These are phyloP conservation scores for Allium fistulosum DNA, from an alignment of 106 monocot genomes.

Conservation along the genomic window DNA sequence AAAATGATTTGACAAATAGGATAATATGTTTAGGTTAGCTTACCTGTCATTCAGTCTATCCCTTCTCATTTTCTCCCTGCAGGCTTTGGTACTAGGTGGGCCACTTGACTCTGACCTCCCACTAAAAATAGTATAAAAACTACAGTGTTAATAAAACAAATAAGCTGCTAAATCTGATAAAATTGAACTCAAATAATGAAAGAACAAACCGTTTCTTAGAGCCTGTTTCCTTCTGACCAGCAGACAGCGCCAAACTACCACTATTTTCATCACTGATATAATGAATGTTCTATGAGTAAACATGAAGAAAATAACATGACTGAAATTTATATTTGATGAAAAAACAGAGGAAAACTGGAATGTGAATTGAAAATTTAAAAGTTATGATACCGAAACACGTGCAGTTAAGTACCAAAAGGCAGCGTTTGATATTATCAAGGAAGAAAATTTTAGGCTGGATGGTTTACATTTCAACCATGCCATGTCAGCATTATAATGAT, in stretches of 20 bases:
- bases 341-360: too few species aligned
- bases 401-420: too few species aligned
- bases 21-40: background rate
- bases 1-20: background rate
- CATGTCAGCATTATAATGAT: too few species aligned
- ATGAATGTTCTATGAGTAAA: too few species aligned
- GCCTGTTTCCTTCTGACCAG: slow-evolving; percentile 25
- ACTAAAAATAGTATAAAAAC: slow-evolving; percentile 22
- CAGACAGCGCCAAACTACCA: slow-evolving; percentile 29
- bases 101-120: slow-evolving; percentile 39
- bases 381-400: too few species aligned
- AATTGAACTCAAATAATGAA: background rate
- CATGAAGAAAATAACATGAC: too few species aligned
- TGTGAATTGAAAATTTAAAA: too few species aligned
- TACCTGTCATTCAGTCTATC: slow-evolving; percentile 80
- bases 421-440: too few species aligned
- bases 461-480: too few species aligned
- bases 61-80: slow-evolving; percentile 82
- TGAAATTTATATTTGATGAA: too few species aligned
- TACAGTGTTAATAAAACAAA: background rate
- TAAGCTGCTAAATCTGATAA: background rate
- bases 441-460: too few species aligned
- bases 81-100: slow-evolving; percentile 54
- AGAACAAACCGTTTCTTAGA: slow-evolving; percentile 54
- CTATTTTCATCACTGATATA: slow-evolving; percentile 30